A percentile compares a stretch with the other conserved stretches of the same genome.
Evolutionary conservation across 257 asterid species (phyloP).

Genomic region (Scutellaria minor): DNA sequence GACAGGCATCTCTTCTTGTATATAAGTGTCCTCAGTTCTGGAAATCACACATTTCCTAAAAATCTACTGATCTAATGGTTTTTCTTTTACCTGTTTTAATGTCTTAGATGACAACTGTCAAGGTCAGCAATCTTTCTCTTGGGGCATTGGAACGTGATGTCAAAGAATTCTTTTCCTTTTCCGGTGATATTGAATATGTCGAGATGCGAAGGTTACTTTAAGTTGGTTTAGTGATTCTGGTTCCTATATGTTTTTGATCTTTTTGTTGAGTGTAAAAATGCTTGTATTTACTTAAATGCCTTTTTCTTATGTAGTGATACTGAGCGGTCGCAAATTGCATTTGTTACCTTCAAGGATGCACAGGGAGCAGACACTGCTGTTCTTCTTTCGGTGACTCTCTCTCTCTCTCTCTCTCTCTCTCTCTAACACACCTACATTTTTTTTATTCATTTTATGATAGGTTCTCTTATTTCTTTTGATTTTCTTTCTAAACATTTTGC

Average conservation of each 20-base stretch:
- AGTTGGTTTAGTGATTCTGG: conserved; percentile 27
- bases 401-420: conserved; percentile 27
- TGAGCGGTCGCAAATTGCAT: conserved; percentile 85
- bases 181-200: conserved; percentile 93
- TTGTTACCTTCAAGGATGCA: conserved; percentile 86
- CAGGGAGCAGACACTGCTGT: conserved; percentile 99
- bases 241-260: background rate
- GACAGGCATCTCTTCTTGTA: background rate
- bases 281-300: conserved; percentile 18
- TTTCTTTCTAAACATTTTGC: conserved; percentile 7
- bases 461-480: background rate
- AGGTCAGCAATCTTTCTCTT: conserved; percentile 85
- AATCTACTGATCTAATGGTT: conserved; percentile 12
- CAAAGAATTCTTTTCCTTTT: conserved; percentile 89
- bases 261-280: conserved; percentile 4
- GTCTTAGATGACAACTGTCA: conserved; percentile 72
- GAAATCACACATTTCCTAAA: background rate
- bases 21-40: background rate
- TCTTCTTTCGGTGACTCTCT: conserved; percentile 84
- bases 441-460: background rate
- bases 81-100: conserved; percentile 22
- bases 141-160: conserved; percentile 88
- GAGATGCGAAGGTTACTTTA: conserved; percentile 73
- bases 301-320: conserved; percentile 63
- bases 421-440: background rate